phyloP scores from a whole-genome alignment of 768 basidiomycete genomes.

The Myochromella boudieri region DNA sequence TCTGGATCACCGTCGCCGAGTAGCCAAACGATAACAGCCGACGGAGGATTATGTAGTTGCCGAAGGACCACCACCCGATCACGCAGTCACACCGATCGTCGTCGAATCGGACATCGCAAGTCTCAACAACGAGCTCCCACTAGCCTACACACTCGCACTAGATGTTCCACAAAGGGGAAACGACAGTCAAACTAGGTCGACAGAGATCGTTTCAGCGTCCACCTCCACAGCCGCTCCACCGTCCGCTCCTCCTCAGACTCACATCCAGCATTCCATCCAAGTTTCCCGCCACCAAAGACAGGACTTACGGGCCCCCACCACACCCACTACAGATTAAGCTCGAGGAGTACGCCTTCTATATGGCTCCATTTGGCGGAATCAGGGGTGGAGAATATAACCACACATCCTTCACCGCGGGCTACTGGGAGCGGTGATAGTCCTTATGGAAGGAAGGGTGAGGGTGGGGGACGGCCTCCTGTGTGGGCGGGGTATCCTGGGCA shows the following conservation, averaged over 20 bases:
- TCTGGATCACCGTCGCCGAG: background rate
- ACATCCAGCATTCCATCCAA: too few relatives aligned
- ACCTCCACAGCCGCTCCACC: constrained; percentile 18
- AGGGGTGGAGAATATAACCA: constrained; percentile 6
- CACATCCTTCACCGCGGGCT: too few relatives aligned
- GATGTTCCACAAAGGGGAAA: constrained; percentile 56
- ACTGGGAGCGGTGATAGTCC: too few relatives aligned
- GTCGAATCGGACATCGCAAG: constrained; percentile 2
- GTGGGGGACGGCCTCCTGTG: constrained; percentile 5
- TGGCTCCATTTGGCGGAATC: constrained; percentile 12
- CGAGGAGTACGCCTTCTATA: background rate
- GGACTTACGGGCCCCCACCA: background rate
- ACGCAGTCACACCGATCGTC: too few relatives aligned
- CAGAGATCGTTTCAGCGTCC: constrained; percentile 56
- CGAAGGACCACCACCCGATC: too few relatives aligned
- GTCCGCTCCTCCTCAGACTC: constrained; percentile 15
- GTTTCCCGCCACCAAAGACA: constrained; percentile 5
- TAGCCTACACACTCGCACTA: constrained; percentile 65
- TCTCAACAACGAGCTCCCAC: constrained; percentile 58
- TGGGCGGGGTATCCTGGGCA: constrained; percentile 29
- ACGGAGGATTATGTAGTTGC: too few relatives aligned
- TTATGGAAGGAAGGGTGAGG: too few relatives aligned
- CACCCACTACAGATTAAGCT: background rate
- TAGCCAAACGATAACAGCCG: constrained; percentile 7
- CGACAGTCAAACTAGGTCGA: constrained; percentile 63